These are phyloP conservation scores for Botrytis byssoidea DNA, from an alignment of 2,329 filamentous ascomycete species.

Conservation along the genomic window DNA sequence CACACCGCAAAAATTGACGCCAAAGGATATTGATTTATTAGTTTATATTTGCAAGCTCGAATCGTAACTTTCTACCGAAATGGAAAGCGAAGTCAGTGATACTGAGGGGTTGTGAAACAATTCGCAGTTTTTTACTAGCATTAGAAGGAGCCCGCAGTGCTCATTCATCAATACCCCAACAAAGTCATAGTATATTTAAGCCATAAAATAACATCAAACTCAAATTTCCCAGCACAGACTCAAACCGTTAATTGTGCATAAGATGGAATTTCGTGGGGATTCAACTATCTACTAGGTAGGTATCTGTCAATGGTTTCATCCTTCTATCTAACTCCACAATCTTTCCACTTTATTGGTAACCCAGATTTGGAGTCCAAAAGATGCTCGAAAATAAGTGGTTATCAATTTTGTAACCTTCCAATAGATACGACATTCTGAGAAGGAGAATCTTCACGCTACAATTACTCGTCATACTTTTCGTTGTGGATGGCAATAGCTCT, in stretches of 20 bases:
- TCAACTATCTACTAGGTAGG: conserved; percentile 10
- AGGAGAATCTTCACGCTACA: conserved; percentile 21
- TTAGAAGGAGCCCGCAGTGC: not conserved
- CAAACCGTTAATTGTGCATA: not conserved
- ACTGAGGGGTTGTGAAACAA: not conserved
- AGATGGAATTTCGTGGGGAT: conserved; percentile 8
- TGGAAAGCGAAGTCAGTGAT: not conserved
- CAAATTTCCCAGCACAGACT: not conserved
- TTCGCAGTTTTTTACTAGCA: not conserved
- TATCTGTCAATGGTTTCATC: conserved; percentile 17
- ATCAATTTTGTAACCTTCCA: not conserved
- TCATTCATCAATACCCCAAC: not conserved
- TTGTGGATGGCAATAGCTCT: conserved; percentile 73
- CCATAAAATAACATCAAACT: not conserved
- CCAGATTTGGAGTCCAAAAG: not conserved
- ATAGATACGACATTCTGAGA: conserved; percentile 1
- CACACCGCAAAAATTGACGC: not conserved
- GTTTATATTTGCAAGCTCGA: not conserved
- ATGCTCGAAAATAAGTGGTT: not conserved
- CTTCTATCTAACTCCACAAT: conserved; percentile 23
- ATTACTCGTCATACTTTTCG: conserved; percentile 62
- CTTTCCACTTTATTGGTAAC: not conserved
- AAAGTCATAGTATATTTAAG: not conserved
- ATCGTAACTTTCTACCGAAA: not conserved
- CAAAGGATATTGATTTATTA: not conserved